Percentiles rank a stretch among this genome's conserved stretches.
Conservation (phyloP, 2,329 filamentous ascomycete genomes). For the Xylaria polymorpha region DNA sequence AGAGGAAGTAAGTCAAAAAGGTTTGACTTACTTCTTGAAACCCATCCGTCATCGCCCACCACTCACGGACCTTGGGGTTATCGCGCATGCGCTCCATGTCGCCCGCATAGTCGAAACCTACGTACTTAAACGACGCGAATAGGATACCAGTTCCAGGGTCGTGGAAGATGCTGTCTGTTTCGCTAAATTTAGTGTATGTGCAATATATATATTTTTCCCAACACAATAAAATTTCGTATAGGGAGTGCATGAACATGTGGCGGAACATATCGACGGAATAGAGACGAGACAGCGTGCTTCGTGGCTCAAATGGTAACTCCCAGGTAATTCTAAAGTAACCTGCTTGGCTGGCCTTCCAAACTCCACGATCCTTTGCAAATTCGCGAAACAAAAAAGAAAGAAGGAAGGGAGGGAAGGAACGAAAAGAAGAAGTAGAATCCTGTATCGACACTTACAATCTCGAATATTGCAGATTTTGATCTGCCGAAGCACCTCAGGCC, state of each 20-base stretch:
- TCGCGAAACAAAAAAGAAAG: background rate
- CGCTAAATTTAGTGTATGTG: background rate
- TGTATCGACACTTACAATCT: conserved; percentile 67
- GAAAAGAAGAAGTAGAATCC: background rate
- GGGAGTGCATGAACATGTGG: background rate
- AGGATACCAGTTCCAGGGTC: conserved; percentile 71
- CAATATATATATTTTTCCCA: background rate
- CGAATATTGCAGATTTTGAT: conserved; percentile 80
- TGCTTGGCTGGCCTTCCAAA: background rate
- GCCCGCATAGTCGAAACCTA: conserved; percentile 76
- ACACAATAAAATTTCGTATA: background rate
- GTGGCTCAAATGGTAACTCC: background rate
- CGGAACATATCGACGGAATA: background rate
- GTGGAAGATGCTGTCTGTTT: conserved; percentile 77
- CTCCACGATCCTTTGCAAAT: background rate
- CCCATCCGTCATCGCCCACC: conserved; percentile 84
- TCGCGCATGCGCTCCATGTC: conserved; percentile 82
- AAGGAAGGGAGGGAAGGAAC: background rate
- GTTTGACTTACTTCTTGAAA: conserved; percentile 69
- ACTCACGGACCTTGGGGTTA: conserved; percentile 78
- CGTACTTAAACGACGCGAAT: conserved; percentile 82
- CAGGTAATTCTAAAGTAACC: background rate
- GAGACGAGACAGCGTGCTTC: background rate
- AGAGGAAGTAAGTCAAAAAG: background rate
- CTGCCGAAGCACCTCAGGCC: conserved; percentile 81